A percentile compares a stretch with the other conserved stretches of the same genome.
Conservation (phyloP, 164 flowering plant genomes). For the Taxillus chinensis region DNA sequence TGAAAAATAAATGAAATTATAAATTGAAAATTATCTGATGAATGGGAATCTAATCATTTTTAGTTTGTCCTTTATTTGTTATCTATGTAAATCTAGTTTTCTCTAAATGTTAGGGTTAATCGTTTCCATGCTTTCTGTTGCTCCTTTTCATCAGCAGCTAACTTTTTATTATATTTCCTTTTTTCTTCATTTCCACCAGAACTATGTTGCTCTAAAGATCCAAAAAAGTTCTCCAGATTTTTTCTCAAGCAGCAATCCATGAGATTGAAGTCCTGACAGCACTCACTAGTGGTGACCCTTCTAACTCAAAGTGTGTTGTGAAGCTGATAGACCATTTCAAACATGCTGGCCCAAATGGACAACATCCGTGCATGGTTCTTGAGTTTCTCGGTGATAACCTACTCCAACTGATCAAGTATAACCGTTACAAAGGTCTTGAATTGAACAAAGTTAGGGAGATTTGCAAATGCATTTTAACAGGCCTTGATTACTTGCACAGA, state of each 20-base stretch:
- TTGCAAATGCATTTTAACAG: slow-evolving; percentile 64
- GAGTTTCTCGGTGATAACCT: slow-evolving; percentile 91
- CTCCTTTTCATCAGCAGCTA: not conserved
- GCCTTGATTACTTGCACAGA: slow-evolving; percentile 82
- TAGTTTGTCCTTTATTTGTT: too few species aligned
- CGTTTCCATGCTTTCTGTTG: too few species aligned
- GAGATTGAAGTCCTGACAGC: slow-evolving; percentile 80
- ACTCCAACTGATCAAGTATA: slow-evolving; percentile 57
- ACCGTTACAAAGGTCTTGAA: slow-evolving; percentile 58
- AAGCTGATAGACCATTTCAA: slow-evolving; percentile 76
- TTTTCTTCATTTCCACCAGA: slow-evolving; percentile 25
- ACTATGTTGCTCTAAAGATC: slow-evolving; percentile 84
- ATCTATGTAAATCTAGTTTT: too few species aligned
- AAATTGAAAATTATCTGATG: too few species aligned
- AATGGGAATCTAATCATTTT: too few species aligned
- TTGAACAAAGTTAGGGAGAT: slow-evolving; percentile 74
- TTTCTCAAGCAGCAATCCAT: slow-evolving; percentile 80
- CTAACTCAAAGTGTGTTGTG: slow-evolving; percentile 50
- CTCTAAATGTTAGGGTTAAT: too few species aligned
- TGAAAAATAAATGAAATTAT: too few species aligned
- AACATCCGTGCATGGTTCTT: slow-evolving; percentile 85
- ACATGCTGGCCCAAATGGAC: slow-evolving; percentile 93
- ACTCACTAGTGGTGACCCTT: slow-evolving; percentile 59
- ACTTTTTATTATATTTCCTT: slow-evolving; percentile 2
- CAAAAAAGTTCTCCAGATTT: slow-evolving; percentile 89